Base-by-base conservation (phyloP, 352 stramenopile species). In the Chrysophaeum taylorii region DNA sequence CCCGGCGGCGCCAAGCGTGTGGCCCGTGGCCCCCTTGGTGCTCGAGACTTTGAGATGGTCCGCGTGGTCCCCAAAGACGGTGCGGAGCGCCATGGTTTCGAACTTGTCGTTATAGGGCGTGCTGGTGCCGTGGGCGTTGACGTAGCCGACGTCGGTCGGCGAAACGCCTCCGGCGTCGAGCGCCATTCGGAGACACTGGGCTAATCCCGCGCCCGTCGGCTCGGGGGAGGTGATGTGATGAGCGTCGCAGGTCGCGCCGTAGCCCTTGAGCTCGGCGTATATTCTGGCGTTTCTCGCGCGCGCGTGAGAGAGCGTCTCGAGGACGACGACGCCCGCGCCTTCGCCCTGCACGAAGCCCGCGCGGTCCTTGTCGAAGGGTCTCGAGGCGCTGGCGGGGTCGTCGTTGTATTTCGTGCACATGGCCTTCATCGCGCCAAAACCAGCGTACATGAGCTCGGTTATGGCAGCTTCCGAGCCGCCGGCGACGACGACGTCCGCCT, bases 51-150 rank as follows among this genome's bases (percentile, higher is more conserved):
- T n/a, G n/a, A n/a, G n/a, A n/a, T n/a, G n/a, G n/a, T n/a, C n/a
- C n/a, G n/a, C n/a, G 73, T 85, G 78, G 23, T 89, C 84, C 36
- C 86, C 84, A 73, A 92, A 87, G 27, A 98, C 83, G 2, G 84
- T 82, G 73, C 96, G 96, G 70, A 99, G 94, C 2, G 94, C 94
- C 70, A 92, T 87, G 38, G 95, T 97, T 74, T 98, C 95, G 33
- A 96, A 96, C n/a, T 93, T 94, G 74, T 99, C 95, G 31, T 97
- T 97, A 62, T 97, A 93, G 0, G 90, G 89, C 0, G 95, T 99
- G 23, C 90, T 97, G 31, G 95, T 99, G 25, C 94, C 95, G 70
- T 99, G 95, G 25, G 94, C 94, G 74, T 98, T 99, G 54, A 99
- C 92, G 76, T 98, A 98, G 27, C 88, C 92, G 45, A 98, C 91